Evolutionary conservation across 2,329 filamentous ascomycete genomes (phyloP).

Genomic region (Epicoccum nigrum): DNA sequence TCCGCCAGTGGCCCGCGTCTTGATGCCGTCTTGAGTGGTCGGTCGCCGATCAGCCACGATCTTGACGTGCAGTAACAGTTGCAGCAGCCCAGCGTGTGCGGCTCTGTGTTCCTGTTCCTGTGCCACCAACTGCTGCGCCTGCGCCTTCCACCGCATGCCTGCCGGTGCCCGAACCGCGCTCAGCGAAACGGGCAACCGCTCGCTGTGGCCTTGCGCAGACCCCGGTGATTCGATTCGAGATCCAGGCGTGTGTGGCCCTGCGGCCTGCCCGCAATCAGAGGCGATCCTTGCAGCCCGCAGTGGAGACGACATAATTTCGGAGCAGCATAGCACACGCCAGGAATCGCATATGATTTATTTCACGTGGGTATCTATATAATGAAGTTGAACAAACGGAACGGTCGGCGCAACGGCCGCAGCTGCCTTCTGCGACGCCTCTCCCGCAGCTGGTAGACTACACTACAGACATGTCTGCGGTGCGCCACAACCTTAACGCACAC

Average conservation of each 20-base stretch:
- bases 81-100: slow-evolving; percentile 1
- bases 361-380: slow-evolving; percentile 18
- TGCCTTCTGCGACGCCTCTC: not conserved
- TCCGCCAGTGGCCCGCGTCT: no score
- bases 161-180: no score
- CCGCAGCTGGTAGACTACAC: not conserved
- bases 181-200: not conserved
- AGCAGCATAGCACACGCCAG: not conserved
- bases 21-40: no score
- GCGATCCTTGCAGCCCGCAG: slow-evolving; percentile 13
- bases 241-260: no score
- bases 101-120: not conserved
- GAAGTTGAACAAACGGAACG: slow-evolving; percentile 3
- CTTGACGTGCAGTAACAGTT: not conserved
- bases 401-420: not conserved
- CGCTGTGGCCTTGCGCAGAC: not conserved
- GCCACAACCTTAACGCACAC: slow-evolving; percentile 35
- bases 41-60: not conserved
- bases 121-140: not conserved
- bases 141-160: no score
- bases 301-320: slow-evolving; percentile 7
- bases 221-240: slow-evolving; percentile 2
- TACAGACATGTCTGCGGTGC: slow-evolving; percentile 10
- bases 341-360: slow-evolving; percentile 1
- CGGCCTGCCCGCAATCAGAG: slow-evolving; percentile 7